Evolutionary conservation across 2,329 filamentous ascomycete genomes (phyloP).

Genomic region (Alternaria solani): DNA sequence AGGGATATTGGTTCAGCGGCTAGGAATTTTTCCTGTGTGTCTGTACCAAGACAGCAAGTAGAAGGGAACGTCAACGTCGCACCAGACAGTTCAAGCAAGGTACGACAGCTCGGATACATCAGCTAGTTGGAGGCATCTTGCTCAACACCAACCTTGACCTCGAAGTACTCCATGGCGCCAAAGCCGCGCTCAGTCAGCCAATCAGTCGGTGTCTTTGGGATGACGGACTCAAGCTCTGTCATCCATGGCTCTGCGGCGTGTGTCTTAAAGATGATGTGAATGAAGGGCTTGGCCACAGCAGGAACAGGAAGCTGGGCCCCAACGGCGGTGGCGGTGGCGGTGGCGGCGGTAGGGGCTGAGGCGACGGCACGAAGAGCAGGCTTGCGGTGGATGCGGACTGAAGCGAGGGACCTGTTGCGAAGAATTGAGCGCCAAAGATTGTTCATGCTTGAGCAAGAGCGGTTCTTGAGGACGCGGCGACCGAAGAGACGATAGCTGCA

Average conservation of each 20-base stretch:
- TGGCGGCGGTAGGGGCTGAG: background rate
- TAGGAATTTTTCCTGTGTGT: background rate
- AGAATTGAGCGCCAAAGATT: constrained; percentile 33
- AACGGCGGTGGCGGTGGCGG: background rate
- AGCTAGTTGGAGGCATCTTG: background rate
- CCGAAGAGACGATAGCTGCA: constrained; percentile 44
- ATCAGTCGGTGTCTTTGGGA: constrained; percentile 12
- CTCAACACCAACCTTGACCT: constrained; percentile 37
- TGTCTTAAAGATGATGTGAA: constrained; percentile 37
- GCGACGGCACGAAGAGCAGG: background rate
- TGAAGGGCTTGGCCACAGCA: constrained; percentile 21
- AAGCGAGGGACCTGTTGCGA: constrained; percentile 28
- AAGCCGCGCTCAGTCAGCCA: constrained; percentile 38
- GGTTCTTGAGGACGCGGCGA: constrained; percentile 28
- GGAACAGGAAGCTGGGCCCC: background rate
- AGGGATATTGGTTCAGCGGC: background rate
- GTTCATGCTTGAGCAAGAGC: constrained; percentile 34
- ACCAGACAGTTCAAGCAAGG: background rate
- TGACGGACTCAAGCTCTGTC: constrained; percentile 14
- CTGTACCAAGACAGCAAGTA: background rate
- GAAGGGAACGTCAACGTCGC: background rate
- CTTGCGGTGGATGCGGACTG: constrained; percentile 31
- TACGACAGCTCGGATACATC: background rate
- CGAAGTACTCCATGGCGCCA: constrained; percentile 36
- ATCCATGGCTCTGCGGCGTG: constrained; percentile 36